Evolutionary conservation across 1,284 basidiomycete species (phyloP).

Genomic region (Ceratobasidium sp.): DNA sequence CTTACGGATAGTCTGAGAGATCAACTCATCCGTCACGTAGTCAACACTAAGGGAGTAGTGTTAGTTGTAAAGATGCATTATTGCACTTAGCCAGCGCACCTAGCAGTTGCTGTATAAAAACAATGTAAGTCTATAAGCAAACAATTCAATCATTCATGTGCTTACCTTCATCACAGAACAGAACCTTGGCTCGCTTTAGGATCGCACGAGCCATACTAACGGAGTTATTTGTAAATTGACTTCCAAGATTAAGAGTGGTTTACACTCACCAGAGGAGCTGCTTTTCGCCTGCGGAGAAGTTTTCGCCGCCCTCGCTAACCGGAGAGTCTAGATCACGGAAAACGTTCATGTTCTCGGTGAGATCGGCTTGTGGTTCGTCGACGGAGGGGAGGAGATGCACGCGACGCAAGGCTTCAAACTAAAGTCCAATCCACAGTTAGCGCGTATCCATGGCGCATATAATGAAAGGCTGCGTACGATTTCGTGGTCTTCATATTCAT

Average conservation of each 20-base stretch:
- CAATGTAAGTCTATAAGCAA: slow-evolving; percentile 20
- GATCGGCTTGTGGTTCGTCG: slow-evolving; percentile 64
- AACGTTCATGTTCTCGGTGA: slow-evolving; percentile 80
- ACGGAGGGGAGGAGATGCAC: slow-evolving; percentile 82
- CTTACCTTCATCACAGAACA: slow-evolving; percentile 82
- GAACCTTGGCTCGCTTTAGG: slow-evolving; percentile 77
- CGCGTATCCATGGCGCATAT: neutral
- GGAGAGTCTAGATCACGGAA: slow-evolving; percentile 88
- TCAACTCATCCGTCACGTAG: slow-evolving; percentile 82
- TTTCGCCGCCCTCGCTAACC: slow-evolving; percentile 92
- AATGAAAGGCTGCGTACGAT: slow-evolving; percentile 67
- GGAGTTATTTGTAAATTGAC: neutral
- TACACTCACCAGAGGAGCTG: slow-evolving; percentile 71
- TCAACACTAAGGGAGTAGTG: slow-evolving; percentile 66
- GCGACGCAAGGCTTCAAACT: slow-evolving; percentile 89
- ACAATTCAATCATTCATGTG: slow-evolving; percentile 32
- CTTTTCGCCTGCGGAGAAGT: slow-evolving; percentile 92
- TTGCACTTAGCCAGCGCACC: slow-evolving; percentile 57
- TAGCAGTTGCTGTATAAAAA: slow-evolving; percentile 69
- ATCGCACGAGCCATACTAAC: slow-evolving; percentile 84
- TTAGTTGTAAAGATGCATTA: slow-evolving; percentile 31
- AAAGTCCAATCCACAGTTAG: neutral
- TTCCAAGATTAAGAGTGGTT: neutral
- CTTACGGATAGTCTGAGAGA: slow-evolving; percentile 80
- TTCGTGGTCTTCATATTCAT: slow-evolving; percentile 86